A percentile compares a stretch with the other conserved stretches of the same genome.
Evolutionary conservation across 768 basidiomycete species (phyloP).

Genomic region (Scleroderma citrinum): DNA sequence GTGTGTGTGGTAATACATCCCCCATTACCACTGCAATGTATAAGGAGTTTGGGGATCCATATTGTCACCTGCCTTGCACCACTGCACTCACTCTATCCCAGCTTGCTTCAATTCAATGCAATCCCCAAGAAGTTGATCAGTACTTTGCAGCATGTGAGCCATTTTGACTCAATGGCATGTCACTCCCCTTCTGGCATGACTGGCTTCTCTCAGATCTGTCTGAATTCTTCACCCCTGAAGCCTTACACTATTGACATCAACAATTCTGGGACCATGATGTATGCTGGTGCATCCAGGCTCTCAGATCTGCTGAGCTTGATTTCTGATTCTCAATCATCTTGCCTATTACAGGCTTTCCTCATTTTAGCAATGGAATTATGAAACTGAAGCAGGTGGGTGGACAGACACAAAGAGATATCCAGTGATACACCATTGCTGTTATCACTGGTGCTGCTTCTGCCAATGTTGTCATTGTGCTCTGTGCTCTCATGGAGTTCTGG

Average conservation of each 20-base stretch:
- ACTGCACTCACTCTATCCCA: no score
- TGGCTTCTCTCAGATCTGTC: slow-evolving; percentile 31
- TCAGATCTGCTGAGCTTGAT: slow-evolving; percentile 18
- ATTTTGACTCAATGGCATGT: slow-evolving; percentile 6
- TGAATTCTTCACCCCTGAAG: slow-evolving; percentile 30
- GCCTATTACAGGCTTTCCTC: slow-evolving; percentile 22
- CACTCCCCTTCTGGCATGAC: slow-evolving; percentile 31
- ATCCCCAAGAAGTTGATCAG: not conserved
- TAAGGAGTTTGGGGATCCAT: slow-evolving; percentile 27
- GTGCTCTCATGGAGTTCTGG: slow-evolving; percentile 32
- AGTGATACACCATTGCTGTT: slow-evolving; percentile 29
- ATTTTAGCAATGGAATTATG: slow-evolving; percentile 35
- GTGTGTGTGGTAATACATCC: slow-evolving; percentile 28
- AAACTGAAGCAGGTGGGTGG: slow-evolving; percentile 38
- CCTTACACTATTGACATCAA: slow-evolving; percentile 35
- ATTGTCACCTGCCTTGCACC: slow-evolving; percentile 20
- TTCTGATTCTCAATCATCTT: slow-evolving; percentile 6
- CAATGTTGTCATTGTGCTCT: slow-evolving; percentile 28
- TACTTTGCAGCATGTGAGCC: not conserved
- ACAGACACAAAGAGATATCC: slow-evolving; percentile 32
- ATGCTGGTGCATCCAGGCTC: slow-evolving; percentile 32
- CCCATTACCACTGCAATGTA: slow-evolving; percentile 27
- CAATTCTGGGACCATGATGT: slow-evolving; percentile 34
- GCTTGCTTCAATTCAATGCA: slow-evolving; percentile 6
- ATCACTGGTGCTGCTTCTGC: slow-evolving; percentile 28